A percentile compares a stretch with the other conserved stretches of the same genome.
Conservation (phyloP, 768 basidiomycete species). For the Phallus indusiatus region DNA sequence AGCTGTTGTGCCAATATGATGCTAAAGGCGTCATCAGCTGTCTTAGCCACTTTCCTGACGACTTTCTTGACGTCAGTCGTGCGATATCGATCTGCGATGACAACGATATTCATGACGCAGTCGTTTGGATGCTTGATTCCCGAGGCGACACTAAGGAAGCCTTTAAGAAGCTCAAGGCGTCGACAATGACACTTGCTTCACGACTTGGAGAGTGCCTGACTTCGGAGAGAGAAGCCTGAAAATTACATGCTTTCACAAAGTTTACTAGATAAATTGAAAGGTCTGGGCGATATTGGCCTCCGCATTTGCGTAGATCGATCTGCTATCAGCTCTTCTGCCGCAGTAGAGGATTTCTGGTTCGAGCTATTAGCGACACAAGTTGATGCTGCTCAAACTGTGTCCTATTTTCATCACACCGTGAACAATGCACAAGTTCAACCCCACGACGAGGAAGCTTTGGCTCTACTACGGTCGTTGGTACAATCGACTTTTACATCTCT, state of each 20-base stretch:
- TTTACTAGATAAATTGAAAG: conserved; percentile 41
- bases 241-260: conserved; percentile 22
- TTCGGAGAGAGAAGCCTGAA: conserved; percentile 1
- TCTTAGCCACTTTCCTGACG: conserved; percentile 44
- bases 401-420: conserved; percentile 28
- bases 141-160: conserved; percentile 55
- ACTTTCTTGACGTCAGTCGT: conserved; percentile 45
- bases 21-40: conserved; percentile 53
- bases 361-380: conserved; percentile 76
- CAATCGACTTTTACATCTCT: conserved; percentile 79
- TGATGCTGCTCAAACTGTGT: conserved; percentile 62
- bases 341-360: conserved; percentile 84
- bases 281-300: conserved; percentile 52
- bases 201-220: conserved; percentile 8
- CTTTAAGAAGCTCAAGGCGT: conserved; percentile 49
- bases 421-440: conserved; percentile 14
- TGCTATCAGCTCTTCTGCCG: conserved; percentile 29
- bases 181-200: conserved; percentile 12
- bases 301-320: conserved; percentile 66
- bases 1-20: conserved; percentile 64
- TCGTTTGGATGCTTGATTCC: conserved; percentile 70
- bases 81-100: conserved; percentile 59
- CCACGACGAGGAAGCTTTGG: conserved; percentile 29
- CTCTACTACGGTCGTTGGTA: conserved; percentile 59
- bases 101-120: conserved; percentile 58